phyloP scores from a whole-genome alignment of 768 basidiomycete genomes.

The Boletellus sp. region DNA sequence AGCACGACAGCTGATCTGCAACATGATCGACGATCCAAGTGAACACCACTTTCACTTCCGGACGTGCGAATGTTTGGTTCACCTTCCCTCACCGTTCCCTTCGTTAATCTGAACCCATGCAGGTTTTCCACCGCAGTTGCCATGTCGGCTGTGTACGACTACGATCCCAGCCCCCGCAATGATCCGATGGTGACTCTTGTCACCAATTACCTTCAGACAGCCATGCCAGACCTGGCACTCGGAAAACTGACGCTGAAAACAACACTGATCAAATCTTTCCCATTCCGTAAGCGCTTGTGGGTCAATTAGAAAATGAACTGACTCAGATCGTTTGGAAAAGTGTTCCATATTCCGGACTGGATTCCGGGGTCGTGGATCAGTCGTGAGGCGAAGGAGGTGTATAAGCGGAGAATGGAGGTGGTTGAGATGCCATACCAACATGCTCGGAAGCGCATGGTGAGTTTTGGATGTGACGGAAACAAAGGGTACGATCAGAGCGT shows the following conservation, averaged over 20 bases:
- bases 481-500: background rate
- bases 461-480: background rate
- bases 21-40: background rate
- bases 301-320: background rate
- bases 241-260: constrained; percentile 3
- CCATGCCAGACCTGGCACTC: background rate
- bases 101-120: no score
- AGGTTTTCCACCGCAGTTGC: constrained; percentile 33
- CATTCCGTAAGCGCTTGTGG: constrained; percentile 9
- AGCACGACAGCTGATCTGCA: background rate
- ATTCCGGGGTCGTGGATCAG: constrained; percentile 39
- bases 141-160: constrained; percentile 12
- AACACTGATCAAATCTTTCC: no score
- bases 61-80: background rate
- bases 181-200: constrained; percentile 9
- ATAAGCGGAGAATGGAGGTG: background rate
- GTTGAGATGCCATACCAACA: constrained; percentile 24
- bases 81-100: no score
- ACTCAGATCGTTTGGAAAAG: constrained; percentile 1
- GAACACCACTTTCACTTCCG: background rate
- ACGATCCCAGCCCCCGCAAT: constrained; percentile 6
- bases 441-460: constrained; percentile 28
- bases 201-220: background rate
- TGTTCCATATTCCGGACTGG: constrained; percentile 28
- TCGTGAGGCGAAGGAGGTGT: constrained; percentile 22